These are phyloP conservation scores for Moesziomyces sp. DNA, from an alignment of 1,284 basidiomycete species.

Conservation along the genomic window DNA sequence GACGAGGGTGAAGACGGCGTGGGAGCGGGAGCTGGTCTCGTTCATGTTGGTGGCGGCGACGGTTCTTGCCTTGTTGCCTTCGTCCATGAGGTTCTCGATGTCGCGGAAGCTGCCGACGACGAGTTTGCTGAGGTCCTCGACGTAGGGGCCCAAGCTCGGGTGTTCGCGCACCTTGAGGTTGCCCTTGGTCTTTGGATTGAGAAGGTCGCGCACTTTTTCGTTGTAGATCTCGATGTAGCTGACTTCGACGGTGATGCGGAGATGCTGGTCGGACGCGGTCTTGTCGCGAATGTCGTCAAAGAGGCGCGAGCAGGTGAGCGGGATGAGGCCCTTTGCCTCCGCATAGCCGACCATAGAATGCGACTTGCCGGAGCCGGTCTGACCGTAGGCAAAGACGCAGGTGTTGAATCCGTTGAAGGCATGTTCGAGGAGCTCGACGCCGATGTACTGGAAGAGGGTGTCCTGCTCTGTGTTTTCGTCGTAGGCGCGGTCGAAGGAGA, in stretches of 20 bases:
- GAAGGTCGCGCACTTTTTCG: conserved; percentile 92
- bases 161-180: conserved; percentile 97
- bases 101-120: conserved; percentile 89
- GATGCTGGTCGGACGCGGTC: conserved; percentile 76
- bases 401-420: conserved; percentile 97
- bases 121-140: conserved; percentile 94
- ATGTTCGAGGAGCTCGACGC: conserved; percentile 92
- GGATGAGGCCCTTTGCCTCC: conserved; percentile 95
- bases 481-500: conserved; percentile 62
- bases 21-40: conserved; percentile 62
- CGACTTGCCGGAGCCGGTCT: conserved; percentile 62
- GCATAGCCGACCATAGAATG: conserved; percentile 72
- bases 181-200: conserved; percentile 96
- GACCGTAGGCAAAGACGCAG: conserved; percentile 65
- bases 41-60: conserved; percentile 66
- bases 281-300: conserved; percentile 80
- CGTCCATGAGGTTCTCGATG: conserved; percentile 99
- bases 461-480: conserved; percentile 69
- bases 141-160: conserved; percentile 84
- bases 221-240: conserved; percentile 88
- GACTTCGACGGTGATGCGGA: conserved; percentile 90
- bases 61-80: conserved; percentile 86
- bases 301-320: conserved; percentile 90
- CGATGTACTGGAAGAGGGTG: conserved; percentile 92
- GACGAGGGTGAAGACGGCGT: conserved; percentile 63